These are phyloP conservation scores for Conoideocrella luteorostrata DNA, from an alignment of 2,329 filamentous ascomycete species.

Conservation along the genomic window DNA sequence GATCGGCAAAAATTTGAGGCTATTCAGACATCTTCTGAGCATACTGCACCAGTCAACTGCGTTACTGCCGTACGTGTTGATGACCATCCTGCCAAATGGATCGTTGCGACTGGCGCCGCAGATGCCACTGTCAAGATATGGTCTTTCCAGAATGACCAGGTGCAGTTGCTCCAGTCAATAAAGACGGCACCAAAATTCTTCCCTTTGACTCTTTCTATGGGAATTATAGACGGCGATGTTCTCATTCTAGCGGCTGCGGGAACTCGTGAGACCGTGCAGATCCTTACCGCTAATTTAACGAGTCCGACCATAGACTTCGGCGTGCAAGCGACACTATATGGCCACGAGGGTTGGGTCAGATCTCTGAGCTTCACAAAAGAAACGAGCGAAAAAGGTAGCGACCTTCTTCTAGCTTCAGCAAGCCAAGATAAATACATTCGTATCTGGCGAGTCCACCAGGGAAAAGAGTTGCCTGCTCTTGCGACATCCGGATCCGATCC, in stretches of 20 bases:
- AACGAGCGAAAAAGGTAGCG: conserved; percentile 44
- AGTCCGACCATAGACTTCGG: conserved; percentile 47
- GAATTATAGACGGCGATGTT: conserved; percentile 45
- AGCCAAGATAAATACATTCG: conserved; percentile 98
- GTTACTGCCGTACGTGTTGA: conserved; percentile 39
- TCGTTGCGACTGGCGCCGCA: conserved; percentile 73
- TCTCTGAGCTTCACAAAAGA: conserved; percentile 74
- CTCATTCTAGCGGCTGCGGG: conserved; percentile 78
- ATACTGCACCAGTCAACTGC: conserved; percentile 71
- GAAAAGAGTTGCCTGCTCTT: conserved; percentile 55
- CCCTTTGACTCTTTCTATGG: conserved; percentile 69
- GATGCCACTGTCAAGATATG: conserved; percentile 70
- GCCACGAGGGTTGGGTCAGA: conserved; percentile 93
- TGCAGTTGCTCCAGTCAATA: conserved; percentile 62
- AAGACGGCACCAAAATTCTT: conserved; percentile 72
- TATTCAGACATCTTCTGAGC: conserved; percentile 52
- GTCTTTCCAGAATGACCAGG: conserved; percentile 48
- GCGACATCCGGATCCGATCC: conserved; percentile 50
- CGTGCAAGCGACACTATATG: conserved; percentile 69
- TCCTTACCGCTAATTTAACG: conserved; percentile 56
- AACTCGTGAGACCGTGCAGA: conserved; percentile 73
- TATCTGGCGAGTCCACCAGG: conserved; percentile 78
- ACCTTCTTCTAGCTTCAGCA: conserved; percentile 80
- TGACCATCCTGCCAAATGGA: conserved; percentile 24
- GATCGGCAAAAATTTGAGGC: conserved; percentile 27